These are phyloP conservation scores for Verticillium isaacii DNA, from an alignment of 2,329 filamentous ascomycete species.

Conservation along the genomic window DNA sequence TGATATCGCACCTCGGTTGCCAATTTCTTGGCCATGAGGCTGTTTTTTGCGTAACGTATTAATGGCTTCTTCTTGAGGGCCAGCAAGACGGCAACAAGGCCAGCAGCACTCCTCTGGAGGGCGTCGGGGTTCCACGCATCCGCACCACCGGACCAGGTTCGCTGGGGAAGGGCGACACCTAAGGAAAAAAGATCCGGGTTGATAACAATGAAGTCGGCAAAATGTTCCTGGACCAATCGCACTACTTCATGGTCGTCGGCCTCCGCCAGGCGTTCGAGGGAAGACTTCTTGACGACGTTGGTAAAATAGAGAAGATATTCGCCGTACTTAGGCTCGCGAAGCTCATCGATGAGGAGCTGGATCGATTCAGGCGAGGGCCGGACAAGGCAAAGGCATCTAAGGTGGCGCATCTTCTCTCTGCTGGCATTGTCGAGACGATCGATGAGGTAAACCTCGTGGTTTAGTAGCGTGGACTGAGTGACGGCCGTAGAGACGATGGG, in stretches of 20 bases:
- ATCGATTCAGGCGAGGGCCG: conserved; percentile 90
- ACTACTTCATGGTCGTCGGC: conserved; percentile 98
- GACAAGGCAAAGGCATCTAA: conserved; percentile 89
- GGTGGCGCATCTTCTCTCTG: conserved; percentile 96
- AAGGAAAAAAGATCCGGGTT: conserved; percentile 91
- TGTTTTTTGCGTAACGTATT: conserved; percentile 90
- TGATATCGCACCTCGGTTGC: conserved; percentile 89
- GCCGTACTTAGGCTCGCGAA: conserved; percentile 93
- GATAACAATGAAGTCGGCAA: conserved; percentile 91
- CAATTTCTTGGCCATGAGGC: conserved; percentile 83
- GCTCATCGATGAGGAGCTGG: conserved; percentile 89
- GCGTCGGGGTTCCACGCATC: conserved; percentile 91
- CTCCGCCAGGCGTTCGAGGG: conserved; percentile 88
- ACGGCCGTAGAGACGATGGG: conserved; percentile 91
- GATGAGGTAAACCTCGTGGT: conserved; percentile 96
- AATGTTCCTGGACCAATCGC: conserved; percentile 89
- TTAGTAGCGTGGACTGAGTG: conserved; percentile 90
- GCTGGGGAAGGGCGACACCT: conserved; percentile 65
- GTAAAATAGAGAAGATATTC: conserved; percentile 98
- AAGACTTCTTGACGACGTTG: conserved; percentile 96
- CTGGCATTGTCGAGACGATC: conserved; percentile 87
- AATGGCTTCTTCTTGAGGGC: conserved; percentile 95
- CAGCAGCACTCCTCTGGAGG: conserved; percentile 81
- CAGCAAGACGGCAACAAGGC: conserved; percentile 75
- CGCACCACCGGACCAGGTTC: conserved; percentile 75